phyloP scores from a whole-genome alignment of 805 yeast species.

The Pachysolen tannophilus region DNA sequence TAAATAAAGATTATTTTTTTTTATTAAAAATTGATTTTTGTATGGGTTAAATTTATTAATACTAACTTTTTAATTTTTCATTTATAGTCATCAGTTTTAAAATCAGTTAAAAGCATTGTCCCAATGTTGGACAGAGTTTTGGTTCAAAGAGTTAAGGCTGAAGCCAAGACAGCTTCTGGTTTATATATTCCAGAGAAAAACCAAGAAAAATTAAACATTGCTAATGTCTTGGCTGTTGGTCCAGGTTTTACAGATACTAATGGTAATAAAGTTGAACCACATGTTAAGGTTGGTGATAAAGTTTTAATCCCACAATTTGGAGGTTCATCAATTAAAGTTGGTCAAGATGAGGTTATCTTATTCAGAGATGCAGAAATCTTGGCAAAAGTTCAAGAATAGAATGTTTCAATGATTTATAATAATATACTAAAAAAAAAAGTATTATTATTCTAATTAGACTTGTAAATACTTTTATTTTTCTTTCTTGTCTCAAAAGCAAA shows the following conservation, averaged over 20 bases:
- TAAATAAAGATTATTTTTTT: not conserved
- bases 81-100: conserved; percentile 51
- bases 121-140: conserved; percentile 95
- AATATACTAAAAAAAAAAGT: too few relatives aligned
- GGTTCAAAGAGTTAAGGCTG: conserved; percentile 90
- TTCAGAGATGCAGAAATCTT: conserved; percentile 93
- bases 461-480: not conserved
- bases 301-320: conserved; percentile 94
- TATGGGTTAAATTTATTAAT: conserved; percentile 5
- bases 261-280: conserved; percentile 66
- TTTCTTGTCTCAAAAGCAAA: not conserved
- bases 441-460: not conserved
- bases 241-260: conserved; percentile 78
- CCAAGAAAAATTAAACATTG: conserved; percentile 89
- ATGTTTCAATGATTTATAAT: too few relatives aligned
- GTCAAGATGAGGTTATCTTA: conserved; percentile 72
- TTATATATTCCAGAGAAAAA: conserved; percentile 93
- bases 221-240: conserved; percentile 88
- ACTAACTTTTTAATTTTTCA: not conserved
- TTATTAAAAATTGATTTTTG: conserved; percentile 2
- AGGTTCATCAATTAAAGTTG: conserved; percentile 82
- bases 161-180: conserved; percentile 87
- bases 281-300: conserved; percentile 84
- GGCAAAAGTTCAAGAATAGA: conserved; percentile 74
- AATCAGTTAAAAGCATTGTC: conserved; percentile 78